Conservation (phyloP, 805 yeast species). For the Yamadazyma philogaea region DNA sequence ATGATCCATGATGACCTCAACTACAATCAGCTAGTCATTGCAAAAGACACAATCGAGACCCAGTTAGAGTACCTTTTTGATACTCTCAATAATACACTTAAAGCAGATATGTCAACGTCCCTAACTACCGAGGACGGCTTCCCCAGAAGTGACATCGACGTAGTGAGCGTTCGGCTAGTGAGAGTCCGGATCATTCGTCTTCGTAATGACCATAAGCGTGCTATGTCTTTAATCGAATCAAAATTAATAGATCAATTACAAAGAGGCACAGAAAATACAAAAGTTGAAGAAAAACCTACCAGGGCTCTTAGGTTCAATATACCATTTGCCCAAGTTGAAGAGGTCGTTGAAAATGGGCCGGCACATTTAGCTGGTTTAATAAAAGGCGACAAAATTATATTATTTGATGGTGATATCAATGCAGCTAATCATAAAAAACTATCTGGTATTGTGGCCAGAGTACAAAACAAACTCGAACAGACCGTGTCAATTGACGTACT, state of each 20-base stretch:
- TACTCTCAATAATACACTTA: slow-evolving; percentile 39
- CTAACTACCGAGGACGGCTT: slow-evolving; percentile 73
- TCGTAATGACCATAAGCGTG: slow-evolving; percentile 61
- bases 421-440: slow-evolving; percentile 56
- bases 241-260: slow-evolving; percentile 47
- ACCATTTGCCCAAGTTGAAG: slow-evolving; percentile 56
- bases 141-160: slow-evolving; percentile 82
- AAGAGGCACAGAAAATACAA: slow-evolving; percentile 5
- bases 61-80: slow-evolving; percentile 36
- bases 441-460: slow-evolving; percentile 41
- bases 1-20: slow-evolving; percentile 12
- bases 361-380: slow-evolving; percentile 52
- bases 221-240: slow-evolving; percentile 46
- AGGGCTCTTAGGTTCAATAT: slow-evolving; percentile 12
- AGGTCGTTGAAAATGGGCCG: slow-evolving; percentile 54
- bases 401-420: slow-evolving; percentile 49
- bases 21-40: slow-evolving; percentile 13
- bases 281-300: not conserved
- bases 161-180: slow-evolving; percentile 57
- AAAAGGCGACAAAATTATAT: slow-evolving; percentile 51
- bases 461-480: slow-evolving; percentile 34
- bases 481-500: slow-evolving; percentile 25
- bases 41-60: slow-evolving; percentile 18
- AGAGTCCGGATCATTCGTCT: slow-evolving; percentile 64
- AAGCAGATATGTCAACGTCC: slow-evolving; percentile 61